Base-by-base conservation (phyloP, 495 filamentous ascomycete species). In the Neurospora tetrasperma region DNA sequence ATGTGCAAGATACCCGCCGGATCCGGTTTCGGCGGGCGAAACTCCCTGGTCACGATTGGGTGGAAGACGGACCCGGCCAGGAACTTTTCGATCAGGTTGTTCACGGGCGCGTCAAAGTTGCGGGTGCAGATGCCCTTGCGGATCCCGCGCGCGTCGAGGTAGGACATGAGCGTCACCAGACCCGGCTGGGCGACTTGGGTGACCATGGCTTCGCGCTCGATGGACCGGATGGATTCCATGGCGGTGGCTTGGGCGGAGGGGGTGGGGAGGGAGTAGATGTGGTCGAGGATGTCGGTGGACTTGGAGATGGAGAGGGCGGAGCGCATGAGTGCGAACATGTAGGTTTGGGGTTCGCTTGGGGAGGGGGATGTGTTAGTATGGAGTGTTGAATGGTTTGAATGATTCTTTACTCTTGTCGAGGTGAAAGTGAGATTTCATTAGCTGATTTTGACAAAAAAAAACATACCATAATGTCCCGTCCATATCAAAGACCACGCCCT, bases 251-350 rank as follows among this genome's bases (percentile, higher is more conserved):
- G 92, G 43, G 86, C 86, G 18, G 85, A 78, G 0, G 82, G 73
- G 2, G 83, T 85, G 1, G 93, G 90, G 7, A 97, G 91, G 3
- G 83, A 79, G 81, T 91, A 90, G 80, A 97, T 89, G 83, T 97
- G 92, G 73, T 93, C 90, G 72, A 98, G 90, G 81, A 98, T 98
- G 82, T 98, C 95, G 74, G 83, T 80, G 42, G 83, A 75, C 77
- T 89, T 90, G 73, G 88, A 79, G 75, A 98, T 97, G 69, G 83
- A 83, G n/a, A 87, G 79, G 38, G 79, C 85, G 31, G 83, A 82
- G 84, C 94, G 91, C 93, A 97, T 97, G 75, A 92, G 84, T 2
- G 79, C 75, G 86, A 97, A 98, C 96, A 99, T 98, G 86, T 96
- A 93, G 76, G 90, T 94, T 84, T 98, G 96, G 0, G 94, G 96